Percentiles rank a stretch among this genome's conserved stretches.
These are phyloP conservation scores for Mangifera indica DNA, from an alignment of 345 rosid species.

Conservation along the genomic window DNA sequence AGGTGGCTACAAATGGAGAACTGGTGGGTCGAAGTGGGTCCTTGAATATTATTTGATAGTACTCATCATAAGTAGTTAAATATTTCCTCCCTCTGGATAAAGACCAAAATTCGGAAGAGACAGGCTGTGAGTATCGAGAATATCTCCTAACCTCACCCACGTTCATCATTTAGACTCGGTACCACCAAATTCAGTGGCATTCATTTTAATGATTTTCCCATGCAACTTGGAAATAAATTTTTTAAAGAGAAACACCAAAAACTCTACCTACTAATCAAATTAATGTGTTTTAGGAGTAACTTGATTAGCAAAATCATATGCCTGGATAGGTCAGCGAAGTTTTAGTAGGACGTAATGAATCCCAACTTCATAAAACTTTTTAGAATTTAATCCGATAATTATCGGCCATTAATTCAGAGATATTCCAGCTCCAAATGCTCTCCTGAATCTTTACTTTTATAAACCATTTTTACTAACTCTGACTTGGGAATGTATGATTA, in stretches of 20 bases:
- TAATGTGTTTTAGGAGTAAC: background rate
- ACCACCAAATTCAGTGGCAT: background rate
- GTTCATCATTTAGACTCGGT: conserved; percentile 8
- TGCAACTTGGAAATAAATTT: background rate
- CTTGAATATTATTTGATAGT: conserved; percentile 13
- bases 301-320: background rate
- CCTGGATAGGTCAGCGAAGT: background rate
- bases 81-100: conserved; percentile 16
- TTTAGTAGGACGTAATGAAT: background rate
- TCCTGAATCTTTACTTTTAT: background rate
- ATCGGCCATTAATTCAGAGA: background rate
- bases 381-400: no score
- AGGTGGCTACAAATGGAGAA: conserved; percentile 11
- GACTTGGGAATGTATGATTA: no score
- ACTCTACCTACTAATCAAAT: conserved; percentile 19
- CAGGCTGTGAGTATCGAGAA: conserved; percentile 25
- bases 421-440: background rate
- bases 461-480: background rate
- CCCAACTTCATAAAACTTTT: no score
- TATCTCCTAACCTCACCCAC: conserved; percentile 28
- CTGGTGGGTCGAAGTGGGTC: conserved; percentile 23
- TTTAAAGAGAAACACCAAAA: conserved; percentile 26
- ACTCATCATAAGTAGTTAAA: conserved; percentile 13
- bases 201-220: conserved; percentile 10
- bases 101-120: conserved; percentile 3